A percentile compares a stretch with the other conserved stretches of the same genome.
These are phyloP conservation scores for Fusarium sp. DNA, from an alignment of 2,329 filamentous ascomycete genomes.

Conservation along the genomic window DNA sequence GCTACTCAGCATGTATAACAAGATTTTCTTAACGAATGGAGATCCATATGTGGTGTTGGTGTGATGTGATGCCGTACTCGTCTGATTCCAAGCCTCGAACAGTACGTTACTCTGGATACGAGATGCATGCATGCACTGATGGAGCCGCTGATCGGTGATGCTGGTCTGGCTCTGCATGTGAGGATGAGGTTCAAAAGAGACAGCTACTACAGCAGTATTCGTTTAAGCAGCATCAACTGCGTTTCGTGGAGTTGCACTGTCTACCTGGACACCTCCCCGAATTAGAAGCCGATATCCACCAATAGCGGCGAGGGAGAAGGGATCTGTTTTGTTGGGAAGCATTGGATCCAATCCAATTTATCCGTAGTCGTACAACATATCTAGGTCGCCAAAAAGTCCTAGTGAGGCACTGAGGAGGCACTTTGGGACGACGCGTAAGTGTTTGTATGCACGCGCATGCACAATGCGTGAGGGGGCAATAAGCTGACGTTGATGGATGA, in stretches of 20 bases:
- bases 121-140: slow-evolving; percentile 6
- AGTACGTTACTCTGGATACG: slow-evolving; percentile 17
- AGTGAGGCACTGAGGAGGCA: background rate
- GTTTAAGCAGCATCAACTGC: background rate
- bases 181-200: background rate
- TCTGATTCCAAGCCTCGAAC: background rate
- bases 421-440: slow-evolving; percentile 28
- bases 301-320: slow-evolving; percentile 4
- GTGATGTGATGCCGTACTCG: slow-evolving; percentile 2
- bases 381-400: background rate
- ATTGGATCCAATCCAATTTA: background rate
- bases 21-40: background rate
- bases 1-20: background rate
- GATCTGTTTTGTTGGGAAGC: background rate
- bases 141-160: background rate
- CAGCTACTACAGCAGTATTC: background rate
- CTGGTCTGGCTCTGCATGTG: slow-evolving; percentile 3
- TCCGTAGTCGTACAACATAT: background rate
- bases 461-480: slow-evolving; percentile 1
- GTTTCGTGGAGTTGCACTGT: slow-evolving; percentile 16
- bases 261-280: background rate
- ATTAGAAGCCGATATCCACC: slow-evolving; percentile 20
- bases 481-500: slow-evolving; percentile 14
- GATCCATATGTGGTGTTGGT: background rate
- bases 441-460: slow-evolving; percentile 6